phyloP scores from a whole-genome alignment of 2,329 filamentous ascomycete species.

The Hypomyces rosellus region DNA sequence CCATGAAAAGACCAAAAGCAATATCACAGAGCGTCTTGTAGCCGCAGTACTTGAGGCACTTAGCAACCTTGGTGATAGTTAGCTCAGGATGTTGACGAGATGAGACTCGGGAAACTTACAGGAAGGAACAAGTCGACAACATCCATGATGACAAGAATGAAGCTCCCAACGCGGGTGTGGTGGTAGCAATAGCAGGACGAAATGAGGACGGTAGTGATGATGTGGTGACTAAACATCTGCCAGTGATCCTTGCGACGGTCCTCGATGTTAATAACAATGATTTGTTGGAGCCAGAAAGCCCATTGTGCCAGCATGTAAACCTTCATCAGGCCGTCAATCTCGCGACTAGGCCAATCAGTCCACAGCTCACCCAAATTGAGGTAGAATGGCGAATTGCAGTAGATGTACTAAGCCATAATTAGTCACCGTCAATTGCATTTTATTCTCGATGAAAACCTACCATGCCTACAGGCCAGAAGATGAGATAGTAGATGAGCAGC shows the following conservation, averaged over 20 bases:
- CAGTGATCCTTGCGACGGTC: slow-evolving; percentile 89
- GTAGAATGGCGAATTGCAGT: slow-evolving; percentile 71
- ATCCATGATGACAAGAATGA: slow-evolving; percentile 90
- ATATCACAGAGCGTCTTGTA: slow-evolving; percentile 71
- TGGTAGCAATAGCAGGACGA: slow-evolving; percentile 80
- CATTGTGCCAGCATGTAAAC: slow-evolving; percentile 86
- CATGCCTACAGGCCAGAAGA: slow-evolving; percentile 79
- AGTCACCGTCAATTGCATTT: neutral
- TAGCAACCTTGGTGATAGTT: slow-evolving; percentile 58
- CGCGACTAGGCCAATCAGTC: slow-evolving; percentile 75
- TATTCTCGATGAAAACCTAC: slow-evolving; percentile 42
- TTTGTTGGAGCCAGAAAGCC: slow-evolving; percentile 90
- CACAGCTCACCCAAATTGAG: slow-evolving; percentile 72
- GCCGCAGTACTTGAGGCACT: slow-evolving; percentile 86
- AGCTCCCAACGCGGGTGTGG: slow-evolving; percentile 78
- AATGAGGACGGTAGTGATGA: slow-evolving; percentile 79
- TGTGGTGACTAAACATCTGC: slow-evolving; percentile 94
- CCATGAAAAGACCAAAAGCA: slow-evolving; percentile 78
- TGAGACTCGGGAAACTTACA: slow-evolving; percentile 47
- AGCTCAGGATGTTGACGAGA: neutral
- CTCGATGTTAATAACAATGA: slow-evolving; percentile 91
- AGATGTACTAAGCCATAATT: slow-evolving; percentile 58
- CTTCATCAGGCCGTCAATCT: slow-evolving; percentile 70
- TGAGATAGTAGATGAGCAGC: slow-evolving; percentile 75
- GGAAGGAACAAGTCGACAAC: slow-evolving; percentile 83